phyloP scores from a whole-genome alignment of 148 eudicot species.

The Diospyros kaki region DNA sequence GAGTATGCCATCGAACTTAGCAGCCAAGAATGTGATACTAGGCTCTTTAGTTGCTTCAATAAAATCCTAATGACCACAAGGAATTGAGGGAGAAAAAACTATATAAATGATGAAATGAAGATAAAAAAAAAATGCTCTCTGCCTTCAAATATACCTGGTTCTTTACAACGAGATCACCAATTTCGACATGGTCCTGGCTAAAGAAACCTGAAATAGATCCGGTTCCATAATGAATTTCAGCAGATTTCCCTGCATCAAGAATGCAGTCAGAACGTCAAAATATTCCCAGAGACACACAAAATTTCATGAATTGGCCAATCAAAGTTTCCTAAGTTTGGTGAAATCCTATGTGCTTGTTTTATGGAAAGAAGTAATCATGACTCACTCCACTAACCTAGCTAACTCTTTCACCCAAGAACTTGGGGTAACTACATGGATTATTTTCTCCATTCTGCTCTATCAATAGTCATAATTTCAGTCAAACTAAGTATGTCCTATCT shows the following conservation, averaged over 20 bases:
- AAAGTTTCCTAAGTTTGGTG: not conserved
- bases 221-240: slow-evolving; percentile 85
- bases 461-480: too few species aligned
- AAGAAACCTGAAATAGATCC: slow-evolving; percentile 91
- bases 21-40: slow-evolving; percentile 73
- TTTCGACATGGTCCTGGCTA: slow-evolving; percentile 67
- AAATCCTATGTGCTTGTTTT: not conserved
- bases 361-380: too few species aligned
- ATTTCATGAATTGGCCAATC: not conserved
- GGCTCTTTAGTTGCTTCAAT: slow-evolving; percentile 95
- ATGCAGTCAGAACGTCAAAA: not conserved
- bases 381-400: too few species aligned
- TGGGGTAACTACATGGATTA: too few species aligned
- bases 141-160: slow-evolving; percentile 46
- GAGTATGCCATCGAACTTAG: slow-evolving; percentile 94
- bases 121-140: not conserved
- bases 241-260: slow-evolving; percentile 61
- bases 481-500: too few species aligned
- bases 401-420: too few species aligned
- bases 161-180: slow-evolving; percentile 74
- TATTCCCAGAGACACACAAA: not conserved
- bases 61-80: slow-evolving; percentile 49
- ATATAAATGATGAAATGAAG: slow-evolving; percentile 1
- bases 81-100: not conserved
- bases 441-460: too few species aligned